A percentile compares a stretch with the other conserved stretches of the same genome.
Conservation (phyloP, 371 early-diverging fungal species). For the Saksenaea oblongispora region DNA sequence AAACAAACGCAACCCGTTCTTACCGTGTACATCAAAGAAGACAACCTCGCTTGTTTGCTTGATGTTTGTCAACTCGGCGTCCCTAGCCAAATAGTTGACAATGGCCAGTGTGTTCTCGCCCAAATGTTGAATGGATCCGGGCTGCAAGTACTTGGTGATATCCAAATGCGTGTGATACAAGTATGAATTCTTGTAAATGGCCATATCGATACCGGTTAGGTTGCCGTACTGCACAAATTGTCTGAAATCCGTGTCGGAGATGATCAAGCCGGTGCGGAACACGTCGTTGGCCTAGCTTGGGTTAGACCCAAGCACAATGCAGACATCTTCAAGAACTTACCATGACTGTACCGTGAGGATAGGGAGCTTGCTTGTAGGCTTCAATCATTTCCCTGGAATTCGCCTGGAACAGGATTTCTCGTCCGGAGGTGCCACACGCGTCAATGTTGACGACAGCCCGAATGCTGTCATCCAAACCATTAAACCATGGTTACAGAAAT, state of each 20-base stretch:
- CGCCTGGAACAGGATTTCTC: conserved; percentile 77
- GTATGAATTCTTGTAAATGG: conserved; percentile 72
- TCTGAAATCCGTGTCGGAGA: conserved; percentile 78
- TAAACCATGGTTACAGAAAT: background rate
- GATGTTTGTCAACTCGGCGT: conserved; percentile 48
- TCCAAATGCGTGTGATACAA: conserved; percentile 79
- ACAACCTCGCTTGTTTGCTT: conserved; percentile 58
- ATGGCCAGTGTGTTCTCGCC: conserved; percentile 71
- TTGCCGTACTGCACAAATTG: conserved; percentile 76
- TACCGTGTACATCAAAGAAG: conserved; percentile 69
- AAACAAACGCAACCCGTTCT: too few species aligned
- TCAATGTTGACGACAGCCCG: conserved; percentile 76
- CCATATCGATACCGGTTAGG: conserved; percentile 71
- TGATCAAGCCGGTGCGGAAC: conserved; percentile 72
- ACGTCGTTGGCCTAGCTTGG: conserved; percentile 76
- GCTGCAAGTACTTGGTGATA: conserved; percentile 54
- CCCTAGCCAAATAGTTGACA: conserved; percentile 55
- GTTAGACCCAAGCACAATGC: too few species aligned
- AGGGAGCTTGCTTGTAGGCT: conserved; percentile 69
- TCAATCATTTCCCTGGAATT: conserved; percentile 71
- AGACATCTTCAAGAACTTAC: too few species aligned
- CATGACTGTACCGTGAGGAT: conserved; percentile 78
- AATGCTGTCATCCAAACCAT: conserved; percentile 30
- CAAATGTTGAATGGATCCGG: conserved; percentile 72
- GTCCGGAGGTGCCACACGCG: conserved; percentile 72